phyloP scores from a whole-genome alignment of 345 rosid species.

The Salix brachista region DNA sequence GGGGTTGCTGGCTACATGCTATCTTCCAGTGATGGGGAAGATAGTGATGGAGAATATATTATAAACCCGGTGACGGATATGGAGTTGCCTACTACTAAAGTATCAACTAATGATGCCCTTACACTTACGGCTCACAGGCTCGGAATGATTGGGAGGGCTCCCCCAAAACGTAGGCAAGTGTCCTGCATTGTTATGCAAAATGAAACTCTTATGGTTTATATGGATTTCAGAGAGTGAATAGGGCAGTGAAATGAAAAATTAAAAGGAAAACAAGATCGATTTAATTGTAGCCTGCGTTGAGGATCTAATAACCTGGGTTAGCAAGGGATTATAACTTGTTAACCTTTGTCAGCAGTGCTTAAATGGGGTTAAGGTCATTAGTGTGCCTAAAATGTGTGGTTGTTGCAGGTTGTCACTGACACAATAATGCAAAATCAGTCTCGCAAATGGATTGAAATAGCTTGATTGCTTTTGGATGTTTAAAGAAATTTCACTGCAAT shows the following conservation, averaged over 20 bases:
- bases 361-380: background rate
- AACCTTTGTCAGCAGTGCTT: background rate
- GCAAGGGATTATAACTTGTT: background rate
- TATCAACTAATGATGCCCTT: conserved; percentile 49
- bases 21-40: conserved; percentile 85
- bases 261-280: background rate
- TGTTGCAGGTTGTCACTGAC: background rate
- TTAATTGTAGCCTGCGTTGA: background rate
- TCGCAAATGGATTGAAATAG: background rate
- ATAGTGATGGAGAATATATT: conserved; percentile 61
- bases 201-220: background rate
- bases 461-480: background rate
- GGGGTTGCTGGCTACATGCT: conserved; percentile 27
- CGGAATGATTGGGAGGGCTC: conserved; percentile 53
- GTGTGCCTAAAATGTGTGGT: background rate
- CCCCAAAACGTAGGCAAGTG: conserved; percentile 57
- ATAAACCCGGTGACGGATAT: conserved; percentile 48
- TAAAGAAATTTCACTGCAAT: background rate
- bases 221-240: background rate
- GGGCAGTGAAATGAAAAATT: background rate
- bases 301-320: background rate
- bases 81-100: conserved; percentile 46
- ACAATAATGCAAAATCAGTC: background rate
- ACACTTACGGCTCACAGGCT: conserved; percentile 57
- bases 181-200: background rate